Conservation (phyloP, 1,284 basidiomycete species). For the Anthracocystis setariae region DNA sequence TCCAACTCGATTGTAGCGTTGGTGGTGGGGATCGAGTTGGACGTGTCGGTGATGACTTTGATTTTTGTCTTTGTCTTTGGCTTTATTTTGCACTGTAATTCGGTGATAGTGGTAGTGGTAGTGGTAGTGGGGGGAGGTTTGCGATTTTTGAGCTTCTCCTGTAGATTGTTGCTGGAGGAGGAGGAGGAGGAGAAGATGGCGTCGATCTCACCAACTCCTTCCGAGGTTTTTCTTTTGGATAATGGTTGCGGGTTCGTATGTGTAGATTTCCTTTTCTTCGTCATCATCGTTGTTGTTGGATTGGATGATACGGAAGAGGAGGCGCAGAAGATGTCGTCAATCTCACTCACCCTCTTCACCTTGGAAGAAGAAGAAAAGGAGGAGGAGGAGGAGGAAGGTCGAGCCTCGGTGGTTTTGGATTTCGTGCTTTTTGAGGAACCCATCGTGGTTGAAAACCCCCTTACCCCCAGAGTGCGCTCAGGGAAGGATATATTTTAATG, state of each 20-base stretch:
- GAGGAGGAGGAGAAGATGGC: not conserved
- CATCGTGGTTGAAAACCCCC: no score
- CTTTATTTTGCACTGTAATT: not conserved
- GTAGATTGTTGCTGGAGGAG: not conserved
- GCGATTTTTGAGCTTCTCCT: conserved; percentile 1
- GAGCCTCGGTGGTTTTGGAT: no score
- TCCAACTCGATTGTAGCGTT: conserved; percentile 10
- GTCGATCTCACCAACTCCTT: not conserved
- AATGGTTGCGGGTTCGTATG: not conserved
- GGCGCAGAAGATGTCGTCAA: conserved; percentile 26
- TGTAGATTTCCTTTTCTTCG: not conserved
- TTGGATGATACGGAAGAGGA: no score
- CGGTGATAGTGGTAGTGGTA: not conserved
- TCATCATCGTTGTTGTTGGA: no score
- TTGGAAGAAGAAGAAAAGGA: no score
- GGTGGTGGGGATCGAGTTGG: conserved; percentile 2
- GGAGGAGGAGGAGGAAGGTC: no score
- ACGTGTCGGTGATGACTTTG: conserved; percentile 24
- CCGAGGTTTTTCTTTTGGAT: not conserved
- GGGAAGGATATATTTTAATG: no score
- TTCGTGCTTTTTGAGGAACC: no score
- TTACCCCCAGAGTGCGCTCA: no score
- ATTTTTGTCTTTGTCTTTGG: conserved; percentile 5
- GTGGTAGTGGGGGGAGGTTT: not conserved
- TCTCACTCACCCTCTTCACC: conserved; percentile 18